Percentiles rank a stretch among this genome's conserved stretches.
Evolutionary conservation across 2,329 filamentous ascomycete genomes (phyloP).

Genomic region (Lasiodiplodia theobromae): DNA sequence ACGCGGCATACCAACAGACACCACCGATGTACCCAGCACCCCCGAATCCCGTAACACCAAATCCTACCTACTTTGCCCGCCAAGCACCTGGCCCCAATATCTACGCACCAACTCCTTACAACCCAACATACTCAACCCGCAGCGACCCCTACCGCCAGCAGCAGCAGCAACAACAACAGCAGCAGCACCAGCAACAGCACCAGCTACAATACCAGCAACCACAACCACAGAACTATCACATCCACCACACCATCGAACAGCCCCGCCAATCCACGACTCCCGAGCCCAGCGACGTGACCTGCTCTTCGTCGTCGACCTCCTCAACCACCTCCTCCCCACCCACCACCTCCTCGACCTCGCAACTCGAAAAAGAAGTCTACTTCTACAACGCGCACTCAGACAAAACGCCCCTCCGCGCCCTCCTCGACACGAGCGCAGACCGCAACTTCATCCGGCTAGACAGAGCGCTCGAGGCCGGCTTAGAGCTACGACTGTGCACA

Average conservation of each 20-base stretch:
- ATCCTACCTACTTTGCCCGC: background rate
- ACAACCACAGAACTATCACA: background rate
- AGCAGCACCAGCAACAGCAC: background rate
- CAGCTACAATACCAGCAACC: background rate
- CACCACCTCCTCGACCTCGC: too few relatives aligned
- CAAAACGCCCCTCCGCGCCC: constrained; percentile 40
- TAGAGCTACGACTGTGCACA: background rate
- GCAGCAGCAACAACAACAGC: background rate
- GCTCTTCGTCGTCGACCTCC: background rate
- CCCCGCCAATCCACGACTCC: background rate
- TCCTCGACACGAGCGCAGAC: constrained; percentile 33
- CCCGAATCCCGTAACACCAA: background rate
- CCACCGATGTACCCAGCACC: background rate
- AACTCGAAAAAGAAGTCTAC: background rate
- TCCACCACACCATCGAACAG: background rate
- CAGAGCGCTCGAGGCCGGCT: background rate
- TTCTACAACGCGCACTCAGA: background rate
- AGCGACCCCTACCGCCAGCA: background rate
- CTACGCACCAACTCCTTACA: background rate
- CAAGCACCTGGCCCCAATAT: background rate
- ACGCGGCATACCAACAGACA: background rate
- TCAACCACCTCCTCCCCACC: background rate
- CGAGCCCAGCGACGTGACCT: background rate
- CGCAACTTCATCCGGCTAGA: background rate
- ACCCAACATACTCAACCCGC: background rate